phyloP scores from a whole-genome alignment of 768 basidiomycete species.

The Amanita fuliginea region DNA sequence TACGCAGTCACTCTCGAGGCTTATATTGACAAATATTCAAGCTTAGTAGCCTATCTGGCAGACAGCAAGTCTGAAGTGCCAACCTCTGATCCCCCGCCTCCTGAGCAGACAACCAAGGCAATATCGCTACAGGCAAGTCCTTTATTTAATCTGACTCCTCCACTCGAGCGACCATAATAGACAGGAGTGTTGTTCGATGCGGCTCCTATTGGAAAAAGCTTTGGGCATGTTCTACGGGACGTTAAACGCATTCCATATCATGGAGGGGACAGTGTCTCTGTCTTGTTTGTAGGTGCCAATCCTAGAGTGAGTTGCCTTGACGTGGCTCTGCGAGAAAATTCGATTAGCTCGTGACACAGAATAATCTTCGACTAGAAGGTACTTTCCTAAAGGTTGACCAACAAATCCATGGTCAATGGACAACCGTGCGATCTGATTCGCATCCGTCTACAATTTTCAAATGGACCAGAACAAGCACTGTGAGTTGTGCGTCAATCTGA shows the following conservation, averaged over 20 bases:
- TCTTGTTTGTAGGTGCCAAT: conserved; percentile 65
- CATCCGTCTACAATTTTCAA: conserved; percentile 65
- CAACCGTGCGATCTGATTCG: conserved; percentile 55
- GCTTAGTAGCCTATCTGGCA: conserved; percentile 52
- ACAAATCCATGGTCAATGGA: conserved; percentile 39
- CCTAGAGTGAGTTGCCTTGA: conserved; percentile 43
- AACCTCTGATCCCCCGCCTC: conserved; percentile 52
- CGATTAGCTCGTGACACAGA: conserved; percentile 27
- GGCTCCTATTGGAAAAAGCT: conserved; percentile 41
- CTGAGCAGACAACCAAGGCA: conserved; percentile 51
- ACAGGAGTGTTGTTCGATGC: conserved; percentile 52
- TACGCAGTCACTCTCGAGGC: conserved; percentile 61
- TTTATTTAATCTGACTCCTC: not conserved
- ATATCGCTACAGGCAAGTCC: conserved; percentile 52
- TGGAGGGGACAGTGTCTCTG: conserved; percentile 47
- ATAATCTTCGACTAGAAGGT: conserved; percentile 63
- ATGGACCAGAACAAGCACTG: conserved; percentile 50
- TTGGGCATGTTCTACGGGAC: conserved; percentile 52
- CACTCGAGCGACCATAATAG: conserved; percentile 19
- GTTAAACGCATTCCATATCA: conserved; percentile 38
- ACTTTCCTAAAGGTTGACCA: conserved; percentile 65
- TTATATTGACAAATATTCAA: conserved; percentile 66
- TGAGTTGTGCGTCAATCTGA: conserved; percentile 17
- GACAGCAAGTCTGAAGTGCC: conserved; percentile 36
- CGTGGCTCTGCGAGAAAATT: conserved; percentile 5